phyloP scores from a whole-genome alignment of 2,329 filamentous ascomycete genomes.

The Penicillium sp. region DNA sequence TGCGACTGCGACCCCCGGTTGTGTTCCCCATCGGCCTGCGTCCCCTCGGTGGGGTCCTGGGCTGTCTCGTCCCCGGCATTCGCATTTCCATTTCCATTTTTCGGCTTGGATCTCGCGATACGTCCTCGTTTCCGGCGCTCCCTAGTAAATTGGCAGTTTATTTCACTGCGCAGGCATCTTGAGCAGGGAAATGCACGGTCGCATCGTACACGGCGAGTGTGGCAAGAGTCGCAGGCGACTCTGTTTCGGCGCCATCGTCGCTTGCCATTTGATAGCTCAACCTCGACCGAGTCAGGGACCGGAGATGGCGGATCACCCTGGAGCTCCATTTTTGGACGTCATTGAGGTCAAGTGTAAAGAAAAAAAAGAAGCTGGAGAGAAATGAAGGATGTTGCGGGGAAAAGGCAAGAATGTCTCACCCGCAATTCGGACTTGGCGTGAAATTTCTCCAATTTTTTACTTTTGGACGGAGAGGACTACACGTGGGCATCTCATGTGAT shows the following conservation, averaged over 20 bases:
- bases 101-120: conserved; percentile 64
- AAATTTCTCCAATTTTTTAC: neutral
- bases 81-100: neutral
- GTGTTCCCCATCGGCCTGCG: conserved; percentile 9
- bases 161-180: conserved; percentile 75
- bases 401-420: conserved; percentile 9
- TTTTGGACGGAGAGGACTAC: neutral
- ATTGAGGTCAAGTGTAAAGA: conserved; percentile 13
- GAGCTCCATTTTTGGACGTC: conserved; percentile 33
- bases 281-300: conserved; percentile 13
- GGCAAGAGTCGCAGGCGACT: conserved; percentile 86
- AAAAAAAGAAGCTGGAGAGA: neutral
- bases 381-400: conserved; percentile 5
- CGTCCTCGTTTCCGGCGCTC: conserved; percentile 94
- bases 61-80: conserved; percentile 1
- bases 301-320: conserved; percentile 29
- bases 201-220: conserved; percentile 88
- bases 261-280: conserved; percentile 28
- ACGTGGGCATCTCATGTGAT: neutral
- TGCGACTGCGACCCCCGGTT: conserved; percentile 8
- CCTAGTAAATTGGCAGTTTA: conserved; percentile 76
- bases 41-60: neutral
- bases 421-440: neutral
- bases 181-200: conserved; percentile 89
- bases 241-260: conserved; percentile 39